A percentile compares a stretch with the other conserved stretches of the same genome.
Evolutionary conservation across 192 early-diverging fungal genomes (phyloP).

Genomic region (Backusella morwellensis): DNA sequence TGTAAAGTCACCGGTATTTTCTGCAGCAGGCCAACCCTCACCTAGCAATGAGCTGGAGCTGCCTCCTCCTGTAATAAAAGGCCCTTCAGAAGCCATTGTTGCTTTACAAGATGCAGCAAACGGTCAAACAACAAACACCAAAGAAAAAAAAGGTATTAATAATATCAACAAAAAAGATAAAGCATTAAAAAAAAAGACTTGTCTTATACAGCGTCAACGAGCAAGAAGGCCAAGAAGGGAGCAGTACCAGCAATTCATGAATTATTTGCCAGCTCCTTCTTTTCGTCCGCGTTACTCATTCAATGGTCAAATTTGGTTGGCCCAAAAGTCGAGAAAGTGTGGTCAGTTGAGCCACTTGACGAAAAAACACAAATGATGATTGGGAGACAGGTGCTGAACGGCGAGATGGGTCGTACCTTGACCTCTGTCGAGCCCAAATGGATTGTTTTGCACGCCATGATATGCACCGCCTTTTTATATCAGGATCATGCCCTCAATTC

Average conservation of each 20-base stretch:
- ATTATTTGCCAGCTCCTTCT: conserved; percentile 50
- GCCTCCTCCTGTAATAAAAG: conserved; percentile 16
- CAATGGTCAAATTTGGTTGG: conserved; percentile 57
- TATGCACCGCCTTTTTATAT: conserved; percentile 33
- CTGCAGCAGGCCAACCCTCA: background rate
- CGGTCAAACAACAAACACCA: conserved; percentile 9
- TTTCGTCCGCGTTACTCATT: conserved; percentile 48
- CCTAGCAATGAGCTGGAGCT: conserved; percentile 9
- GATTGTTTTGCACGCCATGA: conserved; percentile 39
- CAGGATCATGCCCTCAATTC: conserved; percentile 38
- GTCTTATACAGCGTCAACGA: background rate
- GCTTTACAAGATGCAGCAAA: conserved; percentile 34
- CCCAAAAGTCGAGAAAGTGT: conserved; percentile 49
- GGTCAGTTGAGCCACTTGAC: conserved; percentile 22
- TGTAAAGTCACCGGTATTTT: conserved; percentile 9
- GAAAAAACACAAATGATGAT: conserved; percentile 19
- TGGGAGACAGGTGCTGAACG: conserved; percentile 51
- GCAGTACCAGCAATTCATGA: background rate
- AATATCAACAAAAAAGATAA: background rate
- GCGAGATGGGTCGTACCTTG: conserved; percentile 43
- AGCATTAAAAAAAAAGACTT: background rate
- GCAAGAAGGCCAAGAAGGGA: background rate
- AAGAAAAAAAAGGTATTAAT: background rate
- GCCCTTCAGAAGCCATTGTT: conserved; percentile 34
- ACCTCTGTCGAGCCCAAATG: conserved; percentile 47